Percentiles rank a stretch among this genome's conserved stretches.
phyloP scores from a whole-genome alignment of 805 yeast genomes.

The Kuraishia capsulata region DNA sequence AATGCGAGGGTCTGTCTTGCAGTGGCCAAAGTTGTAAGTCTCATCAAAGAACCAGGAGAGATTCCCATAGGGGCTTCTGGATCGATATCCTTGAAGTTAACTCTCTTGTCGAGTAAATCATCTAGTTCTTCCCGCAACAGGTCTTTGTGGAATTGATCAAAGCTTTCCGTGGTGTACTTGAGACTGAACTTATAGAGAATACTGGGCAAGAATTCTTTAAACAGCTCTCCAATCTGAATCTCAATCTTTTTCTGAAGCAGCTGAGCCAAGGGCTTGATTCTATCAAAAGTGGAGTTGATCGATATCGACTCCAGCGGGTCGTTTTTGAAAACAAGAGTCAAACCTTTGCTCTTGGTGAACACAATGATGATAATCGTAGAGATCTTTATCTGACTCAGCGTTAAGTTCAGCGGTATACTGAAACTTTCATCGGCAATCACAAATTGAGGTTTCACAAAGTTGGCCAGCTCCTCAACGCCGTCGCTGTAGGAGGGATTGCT shows the following conservation, averaged over 20 bases:
- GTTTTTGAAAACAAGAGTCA: conserved; percentile 79
- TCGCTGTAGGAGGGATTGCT: conserved; percentile 16
- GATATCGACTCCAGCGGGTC: conserved; percentile 81
- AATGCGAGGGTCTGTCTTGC: conserved; percentile 79
- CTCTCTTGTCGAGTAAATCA: conserved; percentile 24
- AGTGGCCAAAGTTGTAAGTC: conserved; percentile 57
- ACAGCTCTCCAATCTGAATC: conserved; percentile 66
- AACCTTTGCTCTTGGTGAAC: conserved; percentile 71
- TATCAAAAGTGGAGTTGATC: conserved; percentile 82
- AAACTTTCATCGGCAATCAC: conserved; percentile 58
- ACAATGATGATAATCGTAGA: conserved; percentile 82
- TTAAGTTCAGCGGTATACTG: conserved; percentile 70
- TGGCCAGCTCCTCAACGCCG: conserved; percentile 22
- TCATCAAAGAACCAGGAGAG: conserved; percentile 57
- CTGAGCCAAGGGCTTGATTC: conserved; percentile 74
- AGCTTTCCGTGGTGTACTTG: conserved; percentile 40
- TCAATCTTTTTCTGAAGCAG: conserved; percentile 80
- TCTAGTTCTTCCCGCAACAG: conserved; percentile 20
- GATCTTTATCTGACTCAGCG: conserved; percentile 60
- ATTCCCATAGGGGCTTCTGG: conserved; percentile 48
- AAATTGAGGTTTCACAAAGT: conserved; percentile 60
- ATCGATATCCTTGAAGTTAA: conserved; percentile 38
- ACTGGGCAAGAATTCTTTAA: conserved; percentile 78
- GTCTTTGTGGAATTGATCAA: conserved; percentile 27
- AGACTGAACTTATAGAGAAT: conserved; percentile 69